Evolutionary conservation across 352 stramenopile species (phyloP).

Genomic region (Pythium folliculosum): DNA sequence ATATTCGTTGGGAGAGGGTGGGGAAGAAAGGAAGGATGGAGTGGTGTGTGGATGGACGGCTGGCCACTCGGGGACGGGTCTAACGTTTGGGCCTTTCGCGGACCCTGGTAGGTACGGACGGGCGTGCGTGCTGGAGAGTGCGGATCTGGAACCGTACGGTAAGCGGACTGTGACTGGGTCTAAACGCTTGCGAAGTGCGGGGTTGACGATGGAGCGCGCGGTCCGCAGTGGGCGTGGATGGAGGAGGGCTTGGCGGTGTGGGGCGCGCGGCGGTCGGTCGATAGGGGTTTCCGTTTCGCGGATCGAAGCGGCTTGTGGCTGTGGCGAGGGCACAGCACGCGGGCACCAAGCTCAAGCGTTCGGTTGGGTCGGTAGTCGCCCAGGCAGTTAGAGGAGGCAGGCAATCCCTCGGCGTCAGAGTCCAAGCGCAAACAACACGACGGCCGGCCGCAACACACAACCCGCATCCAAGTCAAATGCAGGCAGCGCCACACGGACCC

Average conservation of each 20-base stretch:
- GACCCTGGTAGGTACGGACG: conserved; percentile 9
- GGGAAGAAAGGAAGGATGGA: conserved; percentile 23
- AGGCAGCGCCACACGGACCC: neutral
- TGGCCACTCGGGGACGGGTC: neutral
- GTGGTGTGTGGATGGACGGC: conserved; percentile 1
- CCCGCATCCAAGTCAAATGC: conserved; percentile 11
- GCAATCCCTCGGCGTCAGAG: conserved; percentile 16
- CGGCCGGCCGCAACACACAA: conserved; percentile 21
- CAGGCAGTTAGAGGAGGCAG: conserved; percentile 10
- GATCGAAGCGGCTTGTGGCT: conserved; percentile 9
- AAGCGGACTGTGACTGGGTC: neutral
- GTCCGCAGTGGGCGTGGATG: neutral
- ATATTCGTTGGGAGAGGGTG: conserved; percentile 37
- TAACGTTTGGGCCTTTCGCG: conserved; percentile 2
- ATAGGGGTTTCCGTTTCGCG: conserved; percentile 14
- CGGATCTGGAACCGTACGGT: conserved; percentile 3
- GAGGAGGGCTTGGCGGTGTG: conserved; percentile 1
- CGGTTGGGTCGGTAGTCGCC: conserved; percentile 13
- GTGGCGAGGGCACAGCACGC: neutral
- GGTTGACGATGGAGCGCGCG: neutral
- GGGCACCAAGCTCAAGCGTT: conserved; percentile 6
- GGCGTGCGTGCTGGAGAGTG: conserved; percentile 5
- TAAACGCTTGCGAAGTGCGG: conserved; percentile 1
- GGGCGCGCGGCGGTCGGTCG: neutral
- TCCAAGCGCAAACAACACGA: conserved; percentile 22